Evolutionary conservation across 129 eudicot genomes (phyloP).

Genomic region (Helichrysum umbraculigerum): DNA sequence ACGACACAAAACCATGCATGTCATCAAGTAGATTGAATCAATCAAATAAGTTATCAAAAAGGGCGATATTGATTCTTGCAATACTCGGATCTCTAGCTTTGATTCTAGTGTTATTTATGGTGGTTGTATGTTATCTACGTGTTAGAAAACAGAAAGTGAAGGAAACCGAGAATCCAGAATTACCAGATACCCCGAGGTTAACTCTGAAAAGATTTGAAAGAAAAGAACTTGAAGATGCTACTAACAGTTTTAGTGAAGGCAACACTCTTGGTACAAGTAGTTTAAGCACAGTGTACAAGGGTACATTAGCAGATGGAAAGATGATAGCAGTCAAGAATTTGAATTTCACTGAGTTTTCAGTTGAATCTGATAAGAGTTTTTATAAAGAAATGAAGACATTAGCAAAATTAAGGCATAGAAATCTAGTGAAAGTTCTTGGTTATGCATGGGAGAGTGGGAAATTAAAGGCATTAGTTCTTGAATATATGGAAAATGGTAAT

Average conservation of each 20-base stretch:
- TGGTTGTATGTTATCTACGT: constrained; percentile 26
- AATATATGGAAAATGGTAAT: constrained; percentile 93
- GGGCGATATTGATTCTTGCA: constrained; percentile 38
- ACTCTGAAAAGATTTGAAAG: constrained; percentile 55
- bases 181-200: constrained; percentile 33
- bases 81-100: constrained; percentile 43
- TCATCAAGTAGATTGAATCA: constrained; percentile 6
- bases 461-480: constrained; percentile 71
- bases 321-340: constrained; percentile 66
- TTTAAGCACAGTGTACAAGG: constrained; percentile 87
- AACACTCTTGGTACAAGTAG: constrained; percentile 67
- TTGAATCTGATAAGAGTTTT: constrained; percentile 69
- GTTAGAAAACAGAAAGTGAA: constrained; percentile 22
- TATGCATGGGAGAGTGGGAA: constrained; percentile 87
- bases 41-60: constrained; percentile 37
- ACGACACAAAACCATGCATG: constrained; percentile 36
- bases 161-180: constrained; percentile 26
- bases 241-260: constrained; percentile 53
- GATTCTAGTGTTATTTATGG: constrained; percentile 34
- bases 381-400: constrained; percentile 64
- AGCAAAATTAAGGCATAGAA: constrained; percentile 66
- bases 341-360: constrained; percentile 56
- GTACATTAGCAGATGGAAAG: constrained; percentile 60
- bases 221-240: constrained; percentile 58
- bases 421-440: constrained; percentile 81